Conservation (phyloP, 2,329 filamentous ascomycete species). For the Bertia moriformis region DNA sequence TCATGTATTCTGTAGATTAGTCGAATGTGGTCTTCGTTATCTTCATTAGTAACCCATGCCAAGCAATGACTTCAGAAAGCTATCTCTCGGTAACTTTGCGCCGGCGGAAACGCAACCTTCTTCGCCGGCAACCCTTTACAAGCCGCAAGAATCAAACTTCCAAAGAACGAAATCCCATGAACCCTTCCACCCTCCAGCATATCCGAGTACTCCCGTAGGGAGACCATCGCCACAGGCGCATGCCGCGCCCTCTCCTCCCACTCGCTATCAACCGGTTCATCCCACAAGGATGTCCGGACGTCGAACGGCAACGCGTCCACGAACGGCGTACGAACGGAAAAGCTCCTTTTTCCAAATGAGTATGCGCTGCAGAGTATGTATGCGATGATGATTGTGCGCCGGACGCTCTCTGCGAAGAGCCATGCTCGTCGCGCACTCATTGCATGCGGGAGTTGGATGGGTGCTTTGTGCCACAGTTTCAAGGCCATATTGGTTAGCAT, state of each 20-base stretch:
- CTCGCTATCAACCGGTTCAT: conserved; percentile 4
- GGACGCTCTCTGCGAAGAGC: conserved; percentile 14
- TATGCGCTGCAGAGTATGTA: conserved; percentile 14
- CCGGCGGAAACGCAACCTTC: no score
- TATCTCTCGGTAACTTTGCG: no score
- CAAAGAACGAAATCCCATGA: neutral
- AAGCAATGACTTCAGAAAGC: no score
- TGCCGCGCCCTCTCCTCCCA: conserved; percentile 4
- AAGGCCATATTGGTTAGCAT: conserved; percentile 6
- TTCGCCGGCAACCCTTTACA: neutral
- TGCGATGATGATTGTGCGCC: conserved; percentile 15
- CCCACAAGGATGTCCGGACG: conserved; percentile 11
- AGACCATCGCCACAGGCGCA: neutral
- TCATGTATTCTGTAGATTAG: no score
- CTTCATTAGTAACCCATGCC: no score
- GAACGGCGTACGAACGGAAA: conserved; percentile 12
- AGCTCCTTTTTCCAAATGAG: conserved; percentile 10
- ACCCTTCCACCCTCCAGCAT: neutral
- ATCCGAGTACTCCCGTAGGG: neutral
- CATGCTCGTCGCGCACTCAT: conserved; percentile 12
- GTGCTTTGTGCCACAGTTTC: conserved; percentile 11
- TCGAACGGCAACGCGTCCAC: conserved; percentile 14
- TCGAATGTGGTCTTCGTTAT: no score
- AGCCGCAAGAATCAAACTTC: neutral
- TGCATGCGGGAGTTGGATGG: conserved; percentile 8